Base-by-base conservation (phyloP, 768 basidiomycete species). In the Erythrobasidium yunnanense region DNA sequence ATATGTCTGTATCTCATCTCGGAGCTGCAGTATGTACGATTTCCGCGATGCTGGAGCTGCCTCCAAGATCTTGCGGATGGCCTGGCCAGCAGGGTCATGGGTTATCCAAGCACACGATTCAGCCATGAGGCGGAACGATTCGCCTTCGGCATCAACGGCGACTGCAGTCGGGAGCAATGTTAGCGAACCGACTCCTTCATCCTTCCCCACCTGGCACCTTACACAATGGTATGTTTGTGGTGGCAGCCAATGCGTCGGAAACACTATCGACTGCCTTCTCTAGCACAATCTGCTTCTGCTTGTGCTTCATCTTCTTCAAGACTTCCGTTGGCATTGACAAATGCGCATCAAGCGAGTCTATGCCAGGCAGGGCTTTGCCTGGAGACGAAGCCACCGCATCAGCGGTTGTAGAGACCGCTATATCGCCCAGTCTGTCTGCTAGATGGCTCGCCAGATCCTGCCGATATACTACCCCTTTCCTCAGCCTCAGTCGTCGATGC, bases 201-300 rank as follows among this genome's bases (percentile, higher is more conserved):
- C n/a, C n/a, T n/a, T n/a, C n/a, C n/a, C n/a, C n/a, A n/a, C n/a
- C n/a, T n/a, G n/a, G n/a, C n/a, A n/a, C n/a, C 56, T 13, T 46
- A 58, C 56, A 58, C 20, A 58, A 46, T 3, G 56, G 56, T 6
- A 58, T 47, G 20, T 58, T 23, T 17, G 32, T 58, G 5, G 56
- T 20, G 17, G 32, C 17, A 4, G 56, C 38, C n/a, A 58, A 17
- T 3, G 56, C 56, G 18, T 58, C 56, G 2, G 56, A 23, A 35
- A 58, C 56, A 32, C 56, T 58, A 29, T 58, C 56, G 17, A 58
- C 38, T 17, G 56, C 56, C 56, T 58, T 58, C 20, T 58, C 56
- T 23, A 58, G 30, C n/a, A 58, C 56, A 23, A 58, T 58, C 18
- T 46, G 56, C 45, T 58, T 58, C 25, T 58, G 56, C 45, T 58